Base-by-base conservation (phyloP, 2,329 filamentous ascomycete genomes). In the Hymenoscyphus fraxineus region DNA sequence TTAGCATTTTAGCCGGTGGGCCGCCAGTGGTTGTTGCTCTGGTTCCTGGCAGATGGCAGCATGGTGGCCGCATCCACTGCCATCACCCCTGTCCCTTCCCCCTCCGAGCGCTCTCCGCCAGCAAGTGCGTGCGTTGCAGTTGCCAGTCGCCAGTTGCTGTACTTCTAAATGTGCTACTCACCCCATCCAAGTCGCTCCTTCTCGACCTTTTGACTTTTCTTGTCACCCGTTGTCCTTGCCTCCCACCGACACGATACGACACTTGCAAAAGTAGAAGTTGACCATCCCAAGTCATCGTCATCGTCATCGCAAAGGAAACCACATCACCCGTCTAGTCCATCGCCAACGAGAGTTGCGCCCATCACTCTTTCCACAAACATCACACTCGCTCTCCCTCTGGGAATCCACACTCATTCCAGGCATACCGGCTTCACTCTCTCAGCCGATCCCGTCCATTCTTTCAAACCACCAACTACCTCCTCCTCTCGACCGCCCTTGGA, bases 371-470 rank as follows among this genome's bases (percentile, higher is more conserved):
- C 59, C 66, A 47, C 60, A 19, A 19, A 58, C 22, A 54, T 22
- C 60, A 62, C 54, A 44, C 64, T 60, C 63, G 67, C 71, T 69
- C 68, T 73, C 75, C 73, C 70, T 74, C 73, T 72, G 73, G 73
- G 74, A 74, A 65, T 62, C 59, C 65, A 74, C 74, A 64, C 69
- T 75, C 72, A 61, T 77, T 75, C 68, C 71, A 70, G 70, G 76
- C 70, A 31, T 6, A 68, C 75, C 77, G 74, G 76, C 77, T 79
- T 79, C 78, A 79, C 74, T 80, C 78, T 75, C 76, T 79, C 69
- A 78, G 76, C 75, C 75, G 73, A 71, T 32, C 65, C 76, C 76
- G 75, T 79, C 76, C 78, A 74, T 74, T 79, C 71, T 63, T 72
- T 73, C 58, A 19, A 27, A 19, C 32, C 58, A 15, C 40, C 31